These are phyloP conservation scores for Sordariomycetes sp. DNA, from an alignment of 2,329 filamentous ascomycete genomes.

Conservation along the genomic window DNA sequence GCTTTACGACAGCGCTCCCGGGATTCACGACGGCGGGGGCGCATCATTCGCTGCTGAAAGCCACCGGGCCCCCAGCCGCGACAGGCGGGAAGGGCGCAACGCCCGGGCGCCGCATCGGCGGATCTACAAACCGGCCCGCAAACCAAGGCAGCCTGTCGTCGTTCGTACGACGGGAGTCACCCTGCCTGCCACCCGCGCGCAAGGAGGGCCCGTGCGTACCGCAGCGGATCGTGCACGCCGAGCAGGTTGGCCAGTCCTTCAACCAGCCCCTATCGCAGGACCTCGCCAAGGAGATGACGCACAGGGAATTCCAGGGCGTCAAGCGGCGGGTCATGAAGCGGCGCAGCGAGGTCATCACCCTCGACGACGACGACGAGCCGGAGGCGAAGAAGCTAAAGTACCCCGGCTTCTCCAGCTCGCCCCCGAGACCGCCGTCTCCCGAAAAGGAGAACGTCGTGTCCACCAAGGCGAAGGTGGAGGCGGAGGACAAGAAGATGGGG, in stretches of 20 bases:
- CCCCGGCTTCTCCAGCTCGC: slow-evolving; percentile 48
- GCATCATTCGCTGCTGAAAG: slow-evolving; percentile 32
- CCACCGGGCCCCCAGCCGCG: slow-evolving; percentile 13
- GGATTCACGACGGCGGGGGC: slow-evolving; percentile 54
- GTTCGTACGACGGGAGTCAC: slow-evolving; percentile 15
- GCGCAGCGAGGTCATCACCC: neutral
- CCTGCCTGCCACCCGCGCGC: slow-evolving; percentile 2
- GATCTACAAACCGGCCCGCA: slow-evolving; percentile 9
- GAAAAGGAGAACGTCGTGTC: slow-evolving; percentile 6
- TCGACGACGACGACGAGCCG: slow-evolving; percentile 22
- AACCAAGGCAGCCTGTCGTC: slow-evolving; percentile 31
- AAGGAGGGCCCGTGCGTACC: slow-evolving; percentile 18
- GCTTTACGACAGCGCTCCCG: slow-evolving; percentile 46
- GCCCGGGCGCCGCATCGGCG: slow-evolving; percentile 11
- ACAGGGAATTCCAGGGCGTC: slow-evolving; percentile 3
- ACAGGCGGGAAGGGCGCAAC: slow-evolving; percentile 9
- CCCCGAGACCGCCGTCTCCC: slow-evolving; percentile 20
- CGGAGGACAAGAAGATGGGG: slow-evolving; percentile 14
- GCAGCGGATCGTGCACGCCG: neutral
- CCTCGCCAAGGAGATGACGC: neutral
- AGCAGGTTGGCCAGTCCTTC: neutral
- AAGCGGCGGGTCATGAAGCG: slow-evolving; percentile 13
- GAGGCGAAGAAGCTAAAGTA: slow-evolving; percentile 28
- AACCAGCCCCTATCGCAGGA: neutral
- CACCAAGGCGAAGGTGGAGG: slow-evolving; percentile 10